Base-by-base conservation (phyloP, 768 basidiomycete species). In the Wakefieldia striispora region DNA sequence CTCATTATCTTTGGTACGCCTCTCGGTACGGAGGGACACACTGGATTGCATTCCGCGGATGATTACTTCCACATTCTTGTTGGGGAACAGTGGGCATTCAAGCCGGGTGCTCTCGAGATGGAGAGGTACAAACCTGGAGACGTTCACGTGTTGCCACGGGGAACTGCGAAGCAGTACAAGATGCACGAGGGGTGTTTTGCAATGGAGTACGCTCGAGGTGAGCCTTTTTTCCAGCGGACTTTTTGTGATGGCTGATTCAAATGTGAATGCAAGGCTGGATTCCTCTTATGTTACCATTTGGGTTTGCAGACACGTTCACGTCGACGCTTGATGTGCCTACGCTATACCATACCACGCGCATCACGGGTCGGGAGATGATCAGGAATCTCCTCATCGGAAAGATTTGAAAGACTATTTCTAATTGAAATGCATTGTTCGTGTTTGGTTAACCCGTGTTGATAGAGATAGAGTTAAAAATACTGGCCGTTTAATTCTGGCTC, bases 151-250 rank as follows among this genome's bases (percentile, higher is more conserved):
- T 74, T 98, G 49, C 84, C 77, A 10, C 75, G 95, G 34, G 93
- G 93, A 5, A 78, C 81, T 3, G 86, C 83, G 48, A 97, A 97
- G 75, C 97, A 99, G 70, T 98, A 98, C 72, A 95, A 95, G 69
- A 95, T 97, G 89, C 91, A 91, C 62, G 81, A 94, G 51, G 94
- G 92, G 13, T 95, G 91, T 66, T 98, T 91, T 67, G 97, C 97
- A 8, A 71, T 99, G 56, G 97, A 99, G 69, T 94, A 95, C 59
- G 95, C 95, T 36, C 70, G 87, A 67, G 95, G 95, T 94, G 58
- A 34, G 50, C 42, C 79, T 49, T 38, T 33, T 33, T 16, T 16
- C 6, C 33, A 16, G 7, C n/a, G 7, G 29, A 42, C 23, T 40
- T 40, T 10, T 10, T 35, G 21, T 27, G 29, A 17, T 26, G 40